A percentile compares a stretch with the other conserved stretches of the same genome.
Evolutionary conservation across 768 basidiomycete species (phyloP).

Genomic region (Lyophyllum decastes): DNA sequence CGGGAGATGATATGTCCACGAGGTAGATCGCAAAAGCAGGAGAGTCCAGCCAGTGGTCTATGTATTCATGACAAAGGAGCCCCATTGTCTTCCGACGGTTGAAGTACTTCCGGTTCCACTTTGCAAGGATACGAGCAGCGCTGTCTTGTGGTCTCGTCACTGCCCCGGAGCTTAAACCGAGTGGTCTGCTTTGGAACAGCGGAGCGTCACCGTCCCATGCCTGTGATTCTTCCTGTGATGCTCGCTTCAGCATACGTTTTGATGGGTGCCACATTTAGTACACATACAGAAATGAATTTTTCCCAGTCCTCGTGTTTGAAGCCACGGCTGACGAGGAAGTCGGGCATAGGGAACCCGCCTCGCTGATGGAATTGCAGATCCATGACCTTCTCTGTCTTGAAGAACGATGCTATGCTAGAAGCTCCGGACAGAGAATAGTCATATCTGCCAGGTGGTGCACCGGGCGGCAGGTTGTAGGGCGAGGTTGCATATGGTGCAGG

Average conservation of each 20-base stretch:
- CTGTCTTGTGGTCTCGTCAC: constrained; percentile 23
- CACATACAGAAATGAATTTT: constrained; percentile 19
- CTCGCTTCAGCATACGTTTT: too few relatives aligned
- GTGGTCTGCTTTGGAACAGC: neutral
- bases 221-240: constrained; percentile 18
- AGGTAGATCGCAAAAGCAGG: constrained; percentile 23
- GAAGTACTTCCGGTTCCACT: constrained; percentile 22
- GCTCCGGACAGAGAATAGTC: neutral
- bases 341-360: constrained; percentile 12
- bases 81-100: constrained; percentile 10
- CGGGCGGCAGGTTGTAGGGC: neutral
- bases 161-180: neutral
- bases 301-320: constrained; percentile 20
- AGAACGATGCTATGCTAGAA: neutral
- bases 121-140: constrained; percentile 15
- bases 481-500: neutral
- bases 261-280: too few relatives aligned
- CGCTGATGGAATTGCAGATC: constrained; percentile 19
- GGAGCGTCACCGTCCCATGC: constrained; percentile 16
- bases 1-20: constrained; percentile 16
- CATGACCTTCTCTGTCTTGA: constrained; percentile 19
- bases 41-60: constrained; percentile 19
- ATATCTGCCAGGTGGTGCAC: neutral
- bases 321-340: constrained; percentile 6
- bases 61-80: constrained; percentile 22